phyloP scores from a whole-genome alignment of 768 basidiomycete genomes.

The Plicaturopsis crispa region DNA sequence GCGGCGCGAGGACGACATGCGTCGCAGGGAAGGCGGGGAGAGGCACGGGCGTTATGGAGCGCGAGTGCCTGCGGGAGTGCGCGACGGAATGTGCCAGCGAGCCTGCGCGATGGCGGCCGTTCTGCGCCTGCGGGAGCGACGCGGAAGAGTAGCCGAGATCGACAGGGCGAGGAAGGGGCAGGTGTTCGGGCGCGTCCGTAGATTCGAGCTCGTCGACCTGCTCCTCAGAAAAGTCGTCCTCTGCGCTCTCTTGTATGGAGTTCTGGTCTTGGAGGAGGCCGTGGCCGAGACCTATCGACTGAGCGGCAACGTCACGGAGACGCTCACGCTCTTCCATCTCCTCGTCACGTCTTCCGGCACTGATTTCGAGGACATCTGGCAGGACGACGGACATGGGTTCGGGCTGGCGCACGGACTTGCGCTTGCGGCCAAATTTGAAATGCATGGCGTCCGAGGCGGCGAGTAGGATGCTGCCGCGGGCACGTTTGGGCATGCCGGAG shows the following conservation, averaged over 20 bases:
- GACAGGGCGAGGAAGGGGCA: conserved; percentile 2
- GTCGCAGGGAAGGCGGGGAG: conserved; percentile 63
- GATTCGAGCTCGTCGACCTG: conserved; percentile 9
- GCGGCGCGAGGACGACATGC: conserved; percentile 39
- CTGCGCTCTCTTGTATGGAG: conserved; percentile 31
- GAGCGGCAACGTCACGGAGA: conserved; percentile 68
- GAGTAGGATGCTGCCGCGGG: conserved; percentile 39
- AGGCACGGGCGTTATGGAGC: conserved; percentile 23
- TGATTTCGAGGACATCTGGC: conserved; percentile 71
- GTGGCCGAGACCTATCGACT: conserved; percentile 63
- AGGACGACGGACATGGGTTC: conserved; percentile 37
- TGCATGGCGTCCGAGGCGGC: conserved; percentile 47
- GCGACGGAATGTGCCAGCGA: conserved; percentile 7
- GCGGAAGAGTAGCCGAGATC: conserved; percentile 7
- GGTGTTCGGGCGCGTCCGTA: not conserved
- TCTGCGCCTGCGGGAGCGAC: conserved; percentile 15
- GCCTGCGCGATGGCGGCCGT: conserved; percentile 6
- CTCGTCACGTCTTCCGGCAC: conserved; percentile 41
- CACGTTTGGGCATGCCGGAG: conserved; percentile 25
- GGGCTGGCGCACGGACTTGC: conserved; percentile 24
- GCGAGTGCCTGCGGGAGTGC: conserved; percentile 22
- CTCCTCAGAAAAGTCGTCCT: conserved; percentile 23
- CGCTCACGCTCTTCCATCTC: conserved; percentile 71
- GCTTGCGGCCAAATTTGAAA: conserved; percentile 40
- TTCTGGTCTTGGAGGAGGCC: conserved; percentile 35